Base-by-base conservation (phyloP, 2,329 filamentous ascomycete genomes). In the Gliomastix tumulicola region DNA sequence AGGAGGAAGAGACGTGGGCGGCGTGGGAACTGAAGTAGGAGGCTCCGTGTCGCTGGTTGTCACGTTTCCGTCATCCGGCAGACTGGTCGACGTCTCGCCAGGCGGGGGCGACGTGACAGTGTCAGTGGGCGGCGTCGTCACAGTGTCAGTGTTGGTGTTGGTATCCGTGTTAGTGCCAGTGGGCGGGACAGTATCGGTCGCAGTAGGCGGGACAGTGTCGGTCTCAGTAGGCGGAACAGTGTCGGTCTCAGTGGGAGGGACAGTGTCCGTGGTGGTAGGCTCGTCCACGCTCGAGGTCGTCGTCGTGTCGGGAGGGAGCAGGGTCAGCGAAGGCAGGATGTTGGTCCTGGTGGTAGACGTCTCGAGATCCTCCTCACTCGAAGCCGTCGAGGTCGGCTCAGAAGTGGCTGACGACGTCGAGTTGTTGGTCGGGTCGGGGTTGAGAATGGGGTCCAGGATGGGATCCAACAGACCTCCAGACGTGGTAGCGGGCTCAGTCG, bases 271-370 rank as follows among this genome's bases (percentile, higher is more conserved):
- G 21, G 32, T 41, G 18, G 40, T 35, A 6, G 44, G 41, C 17
- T 36, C 32, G 10, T 42, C 37, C 16, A 35, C 33, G 5, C 34
- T 37, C 15, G 37, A 30, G 11, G 34, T 45, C 4, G 44, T 13
- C 36, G 35, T 44, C 5, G 43, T 17, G 17, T 37, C 35, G 9
- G 34, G 34, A 5, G 35, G 35, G 25, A 37, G 32, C 27, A 37
- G 27, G 8, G 33, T 35, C 21, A 37, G 13, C 10, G 36, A 34
- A 3, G 36, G 32, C 5, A 38, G 36, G 9, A 34, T 34, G 18
- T 41, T 38, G 23, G 34, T 41, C 25, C 38, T 28, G 22, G 40
- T 36, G 25, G 17, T n/a, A n/a, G n/a, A n/a, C n/a, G n/a, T n/a
- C n/a, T n/a, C n/a, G n/a, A n/a, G n/a, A n/a, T n/a, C n/a, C n/a